Evolutionary conservation across 1,284 basidiomycete species (phyloP).

Genomic region (Hemileia vastatrix): DNA sequence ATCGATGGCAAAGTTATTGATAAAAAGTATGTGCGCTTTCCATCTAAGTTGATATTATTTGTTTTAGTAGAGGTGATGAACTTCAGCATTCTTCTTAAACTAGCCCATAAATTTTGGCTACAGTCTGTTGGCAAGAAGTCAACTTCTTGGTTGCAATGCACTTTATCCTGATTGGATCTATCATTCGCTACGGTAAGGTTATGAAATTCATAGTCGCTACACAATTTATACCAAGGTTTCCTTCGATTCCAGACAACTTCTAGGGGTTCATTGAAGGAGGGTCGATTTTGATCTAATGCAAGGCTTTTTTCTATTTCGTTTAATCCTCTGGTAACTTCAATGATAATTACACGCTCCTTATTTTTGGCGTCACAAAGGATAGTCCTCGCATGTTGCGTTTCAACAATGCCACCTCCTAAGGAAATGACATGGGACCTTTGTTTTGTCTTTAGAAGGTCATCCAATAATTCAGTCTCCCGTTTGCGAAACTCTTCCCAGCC

Average conservation of each 20-base stretch:
- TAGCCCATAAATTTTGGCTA: conserved; percentile 39
- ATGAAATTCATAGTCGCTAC: conserved; percentile 72
- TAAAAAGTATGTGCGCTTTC: conserved; percentile 77
- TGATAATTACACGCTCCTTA: conserved; percentile 54
- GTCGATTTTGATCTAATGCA: conserved; percentile 61
- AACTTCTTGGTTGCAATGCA: no score
- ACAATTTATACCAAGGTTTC: conserved; percentile 77
- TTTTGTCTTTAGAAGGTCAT: conserved; percentile 40
- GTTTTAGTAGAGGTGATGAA: conserved; percentile 69
- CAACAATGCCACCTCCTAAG: conserved; percentile 92
- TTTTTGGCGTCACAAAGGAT: conserved; percentile 55
- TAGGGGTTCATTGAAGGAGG: conserved; percentile 62
- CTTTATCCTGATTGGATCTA: not conserved
- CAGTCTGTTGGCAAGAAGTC: conserved; percentile 28
- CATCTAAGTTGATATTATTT: conserved; percentile 52
- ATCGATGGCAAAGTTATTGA: conserved; percentile 79
- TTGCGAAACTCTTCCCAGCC: conserved; percentile 69
- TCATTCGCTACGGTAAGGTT: conserved; percentile 51
- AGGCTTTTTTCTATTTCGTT: conserved; percentile 69
- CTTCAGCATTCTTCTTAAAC: conserved; percentile 64
- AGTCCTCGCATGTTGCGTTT: conserved; percentile 64
- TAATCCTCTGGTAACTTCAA: conserved; percentile 62
- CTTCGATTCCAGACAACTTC: conserved; percentile 72
- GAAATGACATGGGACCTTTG: conserved; percentile 63
- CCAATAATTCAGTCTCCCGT: conserved; percentile 44